Base-by-base conservation (phyloP, 2,329 filamentous ascomycete genomes). In the Penicillium sp. region DNA sequence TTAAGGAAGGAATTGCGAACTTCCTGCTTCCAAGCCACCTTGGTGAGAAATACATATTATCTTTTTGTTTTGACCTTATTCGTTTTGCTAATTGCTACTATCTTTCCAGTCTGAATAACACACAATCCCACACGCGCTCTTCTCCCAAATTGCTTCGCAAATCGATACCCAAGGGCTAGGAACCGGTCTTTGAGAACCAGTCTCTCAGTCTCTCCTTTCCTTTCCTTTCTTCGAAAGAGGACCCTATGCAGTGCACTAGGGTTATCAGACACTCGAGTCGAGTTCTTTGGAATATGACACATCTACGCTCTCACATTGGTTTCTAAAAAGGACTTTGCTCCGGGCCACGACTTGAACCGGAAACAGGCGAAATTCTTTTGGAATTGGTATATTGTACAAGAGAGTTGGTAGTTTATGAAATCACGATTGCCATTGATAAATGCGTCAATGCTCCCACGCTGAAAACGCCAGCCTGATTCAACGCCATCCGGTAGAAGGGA, bases 1-100 rank as follows among this genome's bases (percentile, higher is more conserved):
- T 99, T 60, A 92, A 94, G 71, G 93, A 99, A 76, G 94, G 94
- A 6, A 96, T 97, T 72, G 91, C 91, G 56, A 97, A 97, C 75
- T 99, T 99, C 68, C 77, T 99, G 70, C 77, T 99, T 64, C 94
- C 94, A 13, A 94, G 89, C 67, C 94, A 99, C 78, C 77, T 99
- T 74, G 94, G 74, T 76, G 53, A 47, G 68, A 25, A 12, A 34
- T 32, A 23, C 23, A 23, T 23, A 15, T 27, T 12, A 10, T 13
- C 47, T 5, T 10, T 27, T 51, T 29, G 44, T 50, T 2, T 52
- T 15, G 10, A 1, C 6, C 3, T 2, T 21, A 25, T 32, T 15
- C 23, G n/a, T 15, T 35, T 27, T 48, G 38, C 52, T 57, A 50
- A 49, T 27, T 52, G 38, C 48, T 57, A 46, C 46, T 29, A 16